These are phyloP conservation scores for Fusarium pininemorale DNA, from an alignment of 2,329 filamentous ascomycete genomes.

Conservation along the genomic window DNA sequence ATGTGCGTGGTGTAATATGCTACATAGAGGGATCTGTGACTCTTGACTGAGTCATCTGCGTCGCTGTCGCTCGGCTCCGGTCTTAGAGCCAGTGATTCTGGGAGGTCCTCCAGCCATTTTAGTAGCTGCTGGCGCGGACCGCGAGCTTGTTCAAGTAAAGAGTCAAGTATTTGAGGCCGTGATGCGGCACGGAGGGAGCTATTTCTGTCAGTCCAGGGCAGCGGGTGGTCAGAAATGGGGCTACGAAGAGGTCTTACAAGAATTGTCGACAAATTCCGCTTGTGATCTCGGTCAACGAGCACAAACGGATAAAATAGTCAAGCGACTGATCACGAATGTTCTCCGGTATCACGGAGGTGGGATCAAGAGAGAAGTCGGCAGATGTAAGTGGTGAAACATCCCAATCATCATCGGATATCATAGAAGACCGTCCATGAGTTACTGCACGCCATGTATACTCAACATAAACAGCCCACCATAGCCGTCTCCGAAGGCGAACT, in stretches of 20 bases:
- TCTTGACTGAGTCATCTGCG: background rate
- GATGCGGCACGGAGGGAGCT: background rate
- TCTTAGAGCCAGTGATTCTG: accelerated
- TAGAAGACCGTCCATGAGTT: background rate
- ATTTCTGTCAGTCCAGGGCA: background rate
- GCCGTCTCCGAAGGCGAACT: background rate
- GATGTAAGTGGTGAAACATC: background rate
- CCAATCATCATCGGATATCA: background rate
- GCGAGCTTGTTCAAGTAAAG: background rate
- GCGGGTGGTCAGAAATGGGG: accelerated
- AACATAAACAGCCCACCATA: constrained; percentile 1
- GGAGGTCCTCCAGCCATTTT: background rate
- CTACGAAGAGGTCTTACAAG: background rate
- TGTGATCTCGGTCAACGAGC: background rate
- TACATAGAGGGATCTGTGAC: background rate
- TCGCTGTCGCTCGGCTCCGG: background rate
- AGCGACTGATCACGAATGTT: background rate
- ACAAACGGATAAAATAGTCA: background rate
- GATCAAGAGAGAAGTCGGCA: background rate
- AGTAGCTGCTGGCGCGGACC: background rate
- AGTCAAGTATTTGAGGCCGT: background rate
- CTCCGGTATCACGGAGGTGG: background rate
- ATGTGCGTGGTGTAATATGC: background rate
- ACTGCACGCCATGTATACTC: constrained; percentile 7
- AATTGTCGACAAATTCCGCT: background rate